Evolutionary conservation across 169 alveolate genomes (phyloP), one percentile per base, ranked within the genome.

Genomic region (Theileria parva): DNA sequence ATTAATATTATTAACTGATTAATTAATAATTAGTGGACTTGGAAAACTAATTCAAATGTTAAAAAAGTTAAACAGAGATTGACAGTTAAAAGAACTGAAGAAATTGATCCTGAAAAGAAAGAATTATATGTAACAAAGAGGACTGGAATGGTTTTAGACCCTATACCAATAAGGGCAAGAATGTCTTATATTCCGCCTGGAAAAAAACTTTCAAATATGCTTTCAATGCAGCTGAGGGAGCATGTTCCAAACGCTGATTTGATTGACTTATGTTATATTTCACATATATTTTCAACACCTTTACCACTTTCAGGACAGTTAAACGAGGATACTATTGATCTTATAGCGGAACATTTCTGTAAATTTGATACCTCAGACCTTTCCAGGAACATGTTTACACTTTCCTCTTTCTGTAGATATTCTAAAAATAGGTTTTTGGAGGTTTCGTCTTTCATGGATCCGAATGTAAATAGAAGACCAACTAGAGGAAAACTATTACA

Each of bases 271-370:
- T 70, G 81, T 37, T 28, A 69, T 13, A 76, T 83, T n/a, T 83
- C 73, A 23, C 44, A 76, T 23, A 83, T 83, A 34, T 83, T 83
- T 37, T 44, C 83, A 30, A 72, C 67, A 13, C 73, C 51, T 23
- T 27, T 51, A n/a, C 89, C 89, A 15, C 77, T 83, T 12, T 65
- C 81, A 23, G 89, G 89, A 21, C 85, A 73, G 53, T 32, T 83
- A 11, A 83, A 83, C 64, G 89, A 83, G 27, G 89, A 83, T 65
- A 76, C 89, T 28, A 75, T 83, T 25, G 85, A 67, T 0, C n/a
- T 83, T 66, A 51, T 83, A 27, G 63, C 86, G 0, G 50, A 37
- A 19, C 1, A 78, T 11, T 61, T 83, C n/a, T 19, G 39, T 28
- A 44, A 50, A 17, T 83, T 37, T 64, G 37, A 69, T n/a, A 28